These are phyloP conservation scores for Metschnikowia arizonensis DNA, from an alignment of 805 yeast species.

Conservation along the genomic window DNA sequence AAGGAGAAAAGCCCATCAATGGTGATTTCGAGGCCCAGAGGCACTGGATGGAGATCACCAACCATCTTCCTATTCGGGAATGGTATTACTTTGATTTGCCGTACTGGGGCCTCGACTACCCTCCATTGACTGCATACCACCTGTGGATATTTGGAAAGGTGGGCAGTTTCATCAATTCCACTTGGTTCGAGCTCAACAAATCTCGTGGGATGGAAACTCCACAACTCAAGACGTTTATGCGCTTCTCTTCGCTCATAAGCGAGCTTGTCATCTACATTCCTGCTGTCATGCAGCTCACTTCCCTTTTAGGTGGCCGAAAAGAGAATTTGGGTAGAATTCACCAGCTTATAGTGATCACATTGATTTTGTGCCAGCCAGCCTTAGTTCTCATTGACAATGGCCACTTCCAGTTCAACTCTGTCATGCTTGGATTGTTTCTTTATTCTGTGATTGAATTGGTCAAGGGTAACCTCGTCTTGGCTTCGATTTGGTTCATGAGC, in stretches of 20 bases:
- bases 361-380: conserved; percentile 81
- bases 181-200: conserved; percentile 70
- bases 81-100: conserved; percentile 91
- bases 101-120: conserved; percentile 97
- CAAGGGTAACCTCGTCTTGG: conserved; percentile 58
- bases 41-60: conserved; percentile 95
- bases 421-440: conserved; percentile 85
- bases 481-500: conserved; percentile 72
- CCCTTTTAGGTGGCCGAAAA: conserved; percentile 59
- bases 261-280: conserved; percentile 77
- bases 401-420: conserved; percentile 92
- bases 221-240: conserved; percentile 77
- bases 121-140: conserved; percentile 94
- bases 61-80: conserved; percentile 59
- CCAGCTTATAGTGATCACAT: conserved; percentile 70
- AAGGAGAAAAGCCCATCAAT: conserved; percentile 64
- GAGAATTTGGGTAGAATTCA: conserved; percentile 58
- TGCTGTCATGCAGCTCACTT: conserved; percentile 66
- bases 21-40: conserved; percentile 99
- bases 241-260: conserved; percentile 70
- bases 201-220: conserved; percentile 74
- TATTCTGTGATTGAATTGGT: conserved; percentile 62
- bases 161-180: conserved; percentile 57
- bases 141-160: conserved; percentile 74
- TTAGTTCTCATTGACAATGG: conserved; percentile 90